Evolutionary conservation across 768 basidiomycete genomes (phyloP).

Genomic region (Lanmaoa pseudosensibilis): DNA sequence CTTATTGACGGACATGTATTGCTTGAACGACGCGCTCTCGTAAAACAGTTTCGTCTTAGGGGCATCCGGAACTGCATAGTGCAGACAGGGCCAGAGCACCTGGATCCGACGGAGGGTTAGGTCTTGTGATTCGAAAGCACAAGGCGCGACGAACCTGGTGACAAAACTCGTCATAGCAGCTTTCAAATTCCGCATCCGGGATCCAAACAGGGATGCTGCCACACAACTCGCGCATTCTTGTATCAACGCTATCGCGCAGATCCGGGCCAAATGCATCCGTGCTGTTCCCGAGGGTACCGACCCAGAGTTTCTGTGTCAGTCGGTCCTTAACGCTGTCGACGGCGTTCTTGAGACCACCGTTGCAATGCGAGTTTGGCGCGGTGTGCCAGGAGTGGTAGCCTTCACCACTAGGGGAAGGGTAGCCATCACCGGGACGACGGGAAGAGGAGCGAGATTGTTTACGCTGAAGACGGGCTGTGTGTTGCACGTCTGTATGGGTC

Average conservation of each 20-base stretch:
- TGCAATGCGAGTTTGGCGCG: constrained; percentile 69
- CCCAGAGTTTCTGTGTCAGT: constrained; percentile 54
- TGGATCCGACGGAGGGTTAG: constrained; percentile 16
- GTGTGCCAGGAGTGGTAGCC: constrained; percentile 42
- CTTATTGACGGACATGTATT: constrained; percentile 88
- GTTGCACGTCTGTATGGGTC: constrained; percentile 44
- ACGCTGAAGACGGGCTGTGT: constrained; percentile 45
- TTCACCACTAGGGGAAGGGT: constrained; percentile 33
- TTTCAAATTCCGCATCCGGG: constrained; percentile 73
- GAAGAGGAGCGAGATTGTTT: constrained; percentile 55
- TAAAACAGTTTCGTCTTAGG: constrained; percentile 82
- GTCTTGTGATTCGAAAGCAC: constrained; percentile 14
- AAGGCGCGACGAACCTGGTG: constrained; percentile 55
- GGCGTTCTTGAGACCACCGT: constrained; percentile 84
- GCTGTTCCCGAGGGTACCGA: constrained; percentile 73
- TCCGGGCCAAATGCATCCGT: constrained; percentile 65
- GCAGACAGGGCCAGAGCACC: constrained; percentile 85
- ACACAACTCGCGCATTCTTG: constrained; percentile 42
- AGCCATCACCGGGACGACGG: constrained; percentile 37
- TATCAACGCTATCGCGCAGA: constrained; percentile 56
- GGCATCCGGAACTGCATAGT: constrained; percentile 85
- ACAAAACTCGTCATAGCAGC: constrained; percentile 84
- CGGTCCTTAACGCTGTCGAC: constrained; percentile 61
- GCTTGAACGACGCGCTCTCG: constrained; percentile 76
- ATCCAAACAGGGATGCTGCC: constrained; percentile 71